Conservation (phyloP, 192 early-diverging fungal species). For the Coemansia sp. region DNA sequence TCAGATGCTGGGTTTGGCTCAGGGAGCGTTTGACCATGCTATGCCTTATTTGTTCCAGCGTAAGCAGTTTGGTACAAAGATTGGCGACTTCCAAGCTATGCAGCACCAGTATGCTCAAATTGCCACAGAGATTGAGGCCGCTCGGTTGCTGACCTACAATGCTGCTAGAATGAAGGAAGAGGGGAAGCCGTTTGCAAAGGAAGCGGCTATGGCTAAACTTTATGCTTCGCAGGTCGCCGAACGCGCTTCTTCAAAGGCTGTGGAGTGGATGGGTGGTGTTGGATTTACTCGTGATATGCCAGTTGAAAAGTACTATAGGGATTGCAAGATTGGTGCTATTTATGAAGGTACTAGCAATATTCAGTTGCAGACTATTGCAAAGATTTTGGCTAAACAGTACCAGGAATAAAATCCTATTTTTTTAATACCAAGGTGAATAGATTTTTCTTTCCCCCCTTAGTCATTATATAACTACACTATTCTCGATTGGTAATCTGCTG, state of each 20-base stretch:
- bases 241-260: conserved; percentile 80
- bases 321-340: conserved; percentile 97
- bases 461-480: no score
- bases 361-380: conserved; percentile 93
- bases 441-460: no score
- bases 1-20: conserved; percentile 97
- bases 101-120: conserved; percentile 83
- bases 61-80: conserved; percentile 86
- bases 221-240: conserved; percentile 96
- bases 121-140: conserved; percentile 95
- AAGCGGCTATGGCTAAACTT: conserved; percentile 99
- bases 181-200: conserved; percentile 88
- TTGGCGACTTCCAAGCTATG: conserved; percentile 92
- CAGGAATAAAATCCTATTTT: conserved; percentile 8
- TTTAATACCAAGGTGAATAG: no score
- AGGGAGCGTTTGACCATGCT: conserved; percentile 88
- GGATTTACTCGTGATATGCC: conserved; percentile 94
- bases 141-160: conserved; percentile 95
- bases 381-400: conserved; percentile 54
- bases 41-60: conserved; percentile 94
- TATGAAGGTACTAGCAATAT: conserved; percentile 97
- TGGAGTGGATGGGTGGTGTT: conserved; percentile 98
- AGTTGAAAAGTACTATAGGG: conserved; percentile 95
- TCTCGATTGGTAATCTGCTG: no score
- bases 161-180: conserved; percentile 95